Base-by-base conservation (phyloP, 306 rosid genomes). In the Arachis stenosperma region DNA sequence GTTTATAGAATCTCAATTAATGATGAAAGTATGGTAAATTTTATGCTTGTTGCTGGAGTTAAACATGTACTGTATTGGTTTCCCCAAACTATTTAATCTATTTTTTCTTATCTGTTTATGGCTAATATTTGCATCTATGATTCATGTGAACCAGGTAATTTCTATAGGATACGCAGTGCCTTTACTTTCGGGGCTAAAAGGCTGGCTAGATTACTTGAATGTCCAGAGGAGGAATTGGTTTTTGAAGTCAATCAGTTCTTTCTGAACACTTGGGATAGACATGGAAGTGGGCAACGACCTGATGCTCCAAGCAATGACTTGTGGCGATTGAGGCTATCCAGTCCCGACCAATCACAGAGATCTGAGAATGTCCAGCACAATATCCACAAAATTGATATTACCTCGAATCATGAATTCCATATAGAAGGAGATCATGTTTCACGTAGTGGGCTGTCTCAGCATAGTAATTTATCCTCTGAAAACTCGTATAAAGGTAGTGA, bases 111-210 rank as follows among this genome's bases (percentile, higher is more conserved):
- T 74, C 57, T 40, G 33, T 5, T 65, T 46, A n/a, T 13, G 54
- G 67, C 73, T 81, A 65, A 68, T 67, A 58, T 76, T 43, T 65
- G 68, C 65, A 47, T 73, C 11, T 62, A 8, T 47, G 73, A 41
- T 75, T 14, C 62, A 12, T 30, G 62, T 75, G 71, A 74, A 82
- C 76, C 89, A 95, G 99, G 99, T 74, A 95, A 95, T 82, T 95
- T 95, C 86, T 95, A 86, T 84, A 84, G 99, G 82, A 95, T 95
- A 70, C 97, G 99, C 81, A 95, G 99, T 83, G 99, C 99, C 71
- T 92, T 95, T 82, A 88, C 93, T 9, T 95, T 90, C 85, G 99
- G 99, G 74, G 93, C 96, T 74, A 91, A 88, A 81, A 79, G 81
- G 78, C 87, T 95, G 81, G 96, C 97, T 62, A 84, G 93, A 57